Conservation (phyloP, 2,329 filamentous ascomycete genomes). For the Aspergillus neoniger region DNA sequence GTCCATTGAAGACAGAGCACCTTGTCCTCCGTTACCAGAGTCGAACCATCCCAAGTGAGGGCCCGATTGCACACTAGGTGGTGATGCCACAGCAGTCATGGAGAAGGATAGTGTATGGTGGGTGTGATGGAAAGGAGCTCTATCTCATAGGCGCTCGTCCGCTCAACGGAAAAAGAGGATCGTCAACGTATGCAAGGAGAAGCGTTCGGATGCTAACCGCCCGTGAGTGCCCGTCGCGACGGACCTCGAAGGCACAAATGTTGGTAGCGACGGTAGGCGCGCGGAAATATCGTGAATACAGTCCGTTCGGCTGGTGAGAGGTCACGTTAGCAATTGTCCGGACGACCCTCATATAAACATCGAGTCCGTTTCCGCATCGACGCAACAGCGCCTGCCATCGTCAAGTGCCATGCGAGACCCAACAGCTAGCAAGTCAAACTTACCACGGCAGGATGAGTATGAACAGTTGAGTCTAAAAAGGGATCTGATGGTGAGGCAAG, state of each 20-base stretch:
- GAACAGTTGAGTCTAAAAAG: conserved; percentile 16
- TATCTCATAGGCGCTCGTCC: conserved; percentile 20
- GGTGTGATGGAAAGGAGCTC: background rate
- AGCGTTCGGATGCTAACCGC: conserved; percentile 2
- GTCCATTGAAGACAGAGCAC: conserved; percentile 70
- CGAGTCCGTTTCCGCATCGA: conserved; percentile 6
- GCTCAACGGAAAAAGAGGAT: background rate
- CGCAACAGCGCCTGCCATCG: conserved; percentile 9
- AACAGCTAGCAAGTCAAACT: conserved; percentile 7
- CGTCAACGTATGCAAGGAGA: background rate
- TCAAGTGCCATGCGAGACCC: background rate
- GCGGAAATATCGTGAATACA: conserved; percentile 9
- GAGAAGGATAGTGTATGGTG: conserved; percentile 32
- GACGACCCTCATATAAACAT: conserved; percentile 23
- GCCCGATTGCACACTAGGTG: conserved; percentile 63
- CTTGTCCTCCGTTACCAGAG: conserved; percentile 58
- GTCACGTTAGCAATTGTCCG: conserved; percentile 37
- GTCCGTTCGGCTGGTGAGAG: conserved; percentile 24
- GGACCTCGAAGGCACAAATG: background rate
- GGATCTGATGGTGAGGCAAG: conserved; percentile 21
- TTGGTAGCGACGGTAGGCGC: conserved; percentile 14
- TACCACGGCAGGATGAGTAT: conserved; percentile 20
- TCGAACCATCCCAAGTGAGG: conserved; percentile 63
- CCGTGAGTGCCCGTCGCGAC: conserved; percentile 12
- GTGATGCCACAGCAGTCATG: conserved; percentile 69